A percentile compares a stretch with the other conserved stretches of the same genome.
Conservation (phyloP, 2,329 filamentous ascomycete genomes). For the Talaromyces marneffei region DNA sequence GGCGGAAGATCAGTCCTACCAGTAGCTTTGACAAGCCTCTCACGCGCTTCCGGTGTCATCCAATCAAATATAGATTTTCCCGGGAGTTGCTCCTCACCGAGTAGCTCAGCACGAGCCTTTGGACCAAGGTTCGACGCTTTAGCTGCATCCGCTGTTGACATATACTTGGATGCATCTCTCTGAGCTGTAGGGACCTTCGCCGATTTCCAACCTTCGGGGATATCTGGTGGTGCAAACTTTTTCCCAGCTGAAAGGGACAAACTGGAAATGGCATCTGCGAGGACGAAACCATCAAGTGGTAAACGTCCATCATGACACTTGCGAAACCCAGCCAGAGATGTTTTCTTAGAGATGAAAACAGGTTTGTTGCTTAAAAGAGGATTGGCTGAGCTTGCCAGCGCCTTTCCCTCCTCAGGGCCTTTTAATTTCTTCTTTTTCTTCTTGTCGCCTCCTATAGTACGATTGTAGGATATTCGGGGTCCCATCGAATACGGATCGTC, state of each 20-base stretch:
- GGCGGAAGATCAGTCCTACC: conserved; percentile 72
- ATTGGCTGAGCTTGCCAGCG: conserved; percentile 51
- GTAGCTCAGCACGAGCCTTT: conserved; percentile 66
- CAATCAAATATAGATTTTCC: conserved; percentile 97
- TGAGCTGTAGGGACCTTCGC: conserved; percentile 43
- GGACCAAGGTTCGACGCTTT: conserved; percentile 71
- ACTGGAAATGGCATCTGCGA: conserved; percentile 52
- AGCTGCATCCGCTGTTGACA: conserved; percentile 70
- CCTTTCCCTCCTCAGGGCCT: conserved; percentile 27
- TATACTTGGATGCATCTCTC: conserved; percentile 41
- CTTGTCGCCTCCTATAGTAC: conserved; percentile 73
- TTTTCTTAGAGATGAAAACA: conserved; percentile 68
- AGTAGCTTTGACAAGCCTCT: conserved; percentile 67
- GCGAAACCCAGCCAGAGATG: conserved; percentile 46
- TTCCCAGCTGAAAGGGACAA: conserved; percentile 44
- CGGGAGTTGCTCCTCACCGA: conserved; percentile 75
- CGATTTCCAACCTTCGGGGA: conserved; percentile 63
- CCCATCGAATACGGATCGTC: conserved; percentile 92
- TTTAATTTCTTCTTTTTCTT: conserved; percentile 63
- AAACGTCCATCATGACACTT: conserved; percentile 79
- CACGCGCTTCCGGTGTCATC: conserved; percentile 69
- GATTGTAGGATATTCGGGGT: conserved; percentile 82
- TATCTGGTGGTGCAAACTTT: conserved; percentile 39
- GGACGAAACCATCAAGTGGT: conserved; percentile 72
- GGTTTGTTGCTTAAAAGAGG: conserved; percentile 62